phyloP scores from a whole-genome alignment of 2,329 filamentous ascomycete genomes.

The Chalara sp. region DNA sequence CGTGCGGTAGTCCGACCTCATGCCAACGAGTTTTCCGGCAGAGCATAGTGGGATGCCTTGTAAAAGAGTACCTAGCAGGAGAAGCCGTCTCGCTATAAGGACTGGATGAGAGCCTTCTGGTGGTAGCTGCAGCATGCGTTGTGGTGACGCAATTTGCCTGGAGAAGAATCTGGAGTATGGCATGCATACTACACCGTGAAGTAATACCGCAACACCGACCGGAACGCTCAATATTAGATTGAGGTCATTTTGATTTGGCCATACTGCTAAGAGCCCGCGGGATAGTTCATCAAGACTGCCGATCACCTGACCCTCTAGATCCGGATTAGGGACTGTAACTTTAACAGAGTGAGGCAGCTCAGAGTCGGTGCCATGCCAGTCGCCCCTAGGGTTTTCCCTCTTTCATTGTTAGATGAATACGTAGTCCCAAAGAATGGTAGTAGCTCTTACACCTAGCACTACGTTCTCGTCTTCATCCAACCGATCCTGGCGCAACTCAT shows the following conservation, averaged over 20 bases:
- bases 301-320: too few relatives aligned
- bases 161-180: conserved; percentile 21
- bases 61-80: conserved; percentile 15
- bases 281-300: too few relatives aligned
- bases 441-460: conserved; percentile 20
- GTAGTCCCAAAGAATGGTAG: conserved; percentile 19
- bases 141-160: conserved; percentile 6
- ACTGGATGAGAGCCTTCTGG: too few relatives aligned
- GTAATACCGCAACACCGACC: conserved; percentile 19
- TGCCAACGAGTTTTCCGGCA: conserved; percentile 21
- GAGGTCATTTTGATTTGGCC: neutral
- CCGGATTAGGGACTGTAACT: too few relatives aligned
- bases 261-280: too few relatives aligned
- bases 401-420: conserved; percentile 16
- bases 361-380: conserved; percentile 9
- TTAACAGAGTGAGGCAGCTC: too few relatives aligned
- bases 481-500: too few relatives aligned
- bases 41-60: conserved; percentile 19
- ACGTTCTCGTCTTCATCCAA: conserved; percentile 20
- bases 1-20: conserved; percentile 23
- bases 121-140: too few relatives aligned
- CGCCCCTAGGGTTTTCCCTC: conserved; percentile 6
- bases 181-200: conserved; percentile 19
- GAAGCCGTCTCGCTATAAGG: conserved; percentile 5
- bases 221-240: conserved; percentile 25